Percentiles rank a stretch among this genome's conserved stretches.
phyloP scores from a whole-genome alignment of 768 basidiomycete genomes.

The Leccinum subtestaceum region DNA sequence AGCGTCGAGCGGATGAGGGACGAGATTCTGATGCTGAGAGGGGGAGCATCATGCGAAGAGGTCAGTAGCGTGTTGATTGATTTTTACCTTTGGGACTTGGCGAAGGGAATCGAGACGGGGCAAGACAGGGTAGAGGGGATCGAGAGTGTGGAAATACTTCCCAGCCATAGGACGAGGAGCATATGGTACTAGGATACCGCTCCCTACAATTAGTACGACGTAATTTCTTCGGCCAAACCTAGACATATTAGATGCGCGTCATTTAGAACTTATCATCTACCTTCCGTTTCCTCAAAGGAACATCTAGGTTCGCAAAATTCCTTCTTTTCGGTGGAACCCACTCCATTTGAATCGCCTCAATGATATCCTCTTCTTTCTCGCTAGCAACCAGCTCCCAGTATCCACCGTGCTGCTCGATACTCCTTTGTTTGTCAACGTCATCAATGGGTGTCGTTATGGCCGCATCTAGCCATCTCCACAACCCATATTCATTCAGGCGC shows the following conservation, averaged over 20 bases:
- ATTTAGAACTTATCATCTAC: neutral
- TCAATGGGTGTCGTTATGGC: neutral
- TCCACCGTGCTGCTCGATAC: conserved; percentile 14
- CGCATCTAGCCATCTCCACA: conserved; percentile 54
- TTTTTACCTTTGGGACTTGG: conserved; percentile 89
- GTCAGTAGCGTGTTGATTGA: conserved; percentile 82
- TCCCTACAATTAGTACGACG: conserved; percentile 15
- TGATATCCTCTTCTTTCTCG: conserved; percentile 26
- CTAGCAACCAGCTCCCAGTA: conserved; percentile 24
- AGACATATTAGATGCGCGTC: neutral
- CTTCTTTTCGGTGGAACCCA: conserved; percentile 28
- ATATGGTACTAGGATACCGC: conserved; percentile 69
- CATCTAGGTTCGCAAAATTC: conserved; percentile 20
- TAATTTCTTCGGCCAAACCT: conserved; percentile 1
- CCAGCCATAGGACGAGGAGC: conserved; percentile 77
- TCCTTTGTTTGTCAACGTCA: conserved; percentile 1
- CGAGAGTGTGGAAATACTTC: conserved; percentile 53
- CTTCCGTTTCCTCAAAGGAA: conserved; percentile 4
- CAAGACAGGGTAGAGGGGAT: conserved; percentile 59
- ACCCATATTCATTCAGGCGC: conserved; percentile 57
- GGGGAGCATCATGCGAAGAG: conserved; percentile 19
- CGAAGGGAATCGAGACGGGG: conserved; percentile 68
- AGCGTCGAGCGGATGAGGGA: conserved; percentile 73
- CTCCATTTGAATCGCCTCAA: conserved; percentile 24
- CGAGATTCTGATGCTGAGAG: conserved; percentile 43